Evolutionary conservation across 202 grass and related monocot genomes (phyloP), one percentile per base, ranked within the genome.

Genomic region (Zizania palustris): DNA sequence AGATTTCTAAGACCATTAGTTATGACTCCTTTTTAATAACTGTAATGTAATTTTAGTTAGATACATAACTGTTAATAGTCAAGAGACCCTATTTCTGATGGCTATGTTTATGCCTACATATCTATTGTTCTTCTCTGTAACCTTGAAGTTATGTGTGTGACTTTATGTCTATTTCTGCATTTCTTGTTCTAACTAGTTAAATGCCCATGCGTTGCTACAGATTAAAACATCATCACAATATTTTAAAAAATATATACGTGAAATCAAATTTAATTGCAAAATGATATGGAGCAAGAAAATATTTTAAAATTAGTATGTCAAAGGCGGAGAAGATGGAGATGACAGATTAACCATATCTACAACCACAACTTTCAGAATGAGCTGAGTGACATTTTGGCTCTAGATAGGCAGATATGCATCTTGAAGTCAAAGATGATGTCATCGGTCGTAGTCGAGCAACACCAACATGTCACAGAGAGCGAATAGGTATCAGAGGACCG

Each of bases 391-490:
- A 93, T 90, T 97, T 97, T 48, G 94, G 94, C 44, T 88, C 90
- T 61, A 97, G 81, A 87, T 86, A 97, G 67, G 94, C 94, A 97
- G 81, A 87, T 86, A 97, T 71, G 94, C 94, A 62, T 92, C 28
- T 28, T 28, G 28, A 28, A 28, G 28, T 28, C 28, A 2, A 28
- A 28, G 28, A 28, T 28, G 28, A 0, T 28, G 2, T 28, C 28
- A 2, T 28, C 28, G 28, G 2, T n/a, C 28, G 28, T 28, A 28
- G 28, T 28, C 28, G 28, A 28, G 28, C 28, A 28, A 2, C 28
- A 2, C 28, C 2, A 28, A 2, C 28, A 0, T 2, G 28, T 28
- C 28, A 2, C 28, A 28, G 28, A 28, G 28, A 0, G 28, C 2
- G 28, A 28, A 28, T 28, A 28, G 28, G 28, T 2, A 2, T 28